phyloP scores from a whole-genome alignment of 129 eudicot genomes.

The Gnaphalium uliginosum region DNA sequence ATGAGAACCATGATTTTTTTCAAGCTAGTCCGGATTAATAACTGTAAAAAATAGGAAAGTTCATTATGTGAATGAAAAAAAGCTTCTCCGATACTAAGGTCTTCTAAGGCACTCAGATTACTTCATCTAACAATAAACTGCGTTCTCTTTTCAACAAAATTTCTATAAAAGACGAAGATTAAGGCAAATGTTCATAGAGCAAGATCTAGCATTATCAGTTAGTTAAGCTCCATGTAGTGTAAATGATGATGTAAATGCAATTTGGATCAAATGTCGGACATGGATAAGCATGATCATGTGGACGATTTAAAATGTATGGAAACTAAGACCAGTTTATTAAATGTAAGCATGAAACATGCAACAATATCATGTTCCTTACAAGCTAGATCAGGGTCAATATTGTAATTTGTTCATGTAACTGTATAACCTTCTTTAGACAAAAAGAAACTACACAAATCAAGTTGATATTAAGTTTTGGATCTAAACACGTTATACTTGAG shows the following conservation, averaged over 20 bases:
- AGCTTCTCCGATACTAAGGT: too few species aligned
- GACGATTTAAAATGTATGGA: background rate
- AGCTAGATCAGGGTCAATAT: background rate
- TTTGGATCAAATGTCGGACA: background rate
- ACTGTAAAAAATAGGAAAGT: too few species aligned
- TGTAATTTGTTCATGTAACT: background rate
- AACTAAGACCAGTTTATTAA: slow-evolving; percentile 1
- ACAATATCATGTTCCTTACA: background rate
- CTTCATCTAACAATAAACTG: too few species aligned
- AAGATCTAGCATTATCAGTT: background rate
- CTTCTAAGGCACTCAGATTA: too few species aligned
- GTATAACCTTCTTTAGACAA: background rate
- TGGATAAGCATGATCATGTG: background rate
- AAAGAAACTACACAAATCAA: background rate
- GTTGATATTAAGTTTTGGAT: background rate
- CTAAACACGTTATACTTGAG: background rate
- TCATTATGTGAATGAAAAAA: too few species aligned
- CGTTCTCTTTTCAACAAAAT: too few species aligned
- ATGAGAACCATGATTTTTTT: too few species aligned
- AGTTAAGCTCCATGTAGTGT: background rate
- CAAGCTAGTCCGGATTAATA: too few species aligned
- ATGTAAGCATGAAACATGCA: slow-evolving; percentile 1
- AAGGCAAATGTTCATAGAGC: background rate
- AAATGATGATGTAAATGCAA: background rate
- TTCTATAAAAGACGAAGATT: too few species aligned